A percentile compares a stretch with the other conserved stretches of the same genome.
Evolutionary conservation across 2,329 filamentous ascomycete species (phyloP).

Genomic region (Ophiostoma montium): DNA sequence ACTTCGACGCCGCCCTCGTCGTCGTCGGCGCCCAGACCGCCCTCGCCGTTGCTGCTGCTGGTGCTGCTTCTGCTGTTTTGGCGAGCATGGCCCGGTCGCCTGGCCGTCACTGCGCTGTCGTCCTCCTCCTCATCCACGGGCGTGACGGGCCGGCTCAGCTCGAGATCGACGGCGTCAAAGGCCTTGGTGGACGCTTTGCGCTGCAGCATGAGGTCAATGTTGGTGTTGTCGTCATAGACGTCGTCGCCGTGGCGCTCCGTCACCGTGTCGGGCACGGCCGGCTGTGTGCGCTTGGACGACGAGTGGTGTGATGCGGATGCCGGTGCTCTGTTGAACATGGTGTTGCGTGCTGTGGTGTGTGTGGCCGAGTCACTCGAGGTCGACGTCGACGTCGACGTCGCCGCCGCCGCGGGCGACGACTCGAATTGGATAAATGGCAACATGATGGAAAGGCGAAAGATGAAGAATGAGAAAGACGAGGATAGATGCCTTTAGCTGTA

Average conservation of each 20-base stretch:
- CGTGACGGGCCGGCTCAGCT: slow-evolving; percentile 38
- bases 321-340: slow-evolving; percentile 8
- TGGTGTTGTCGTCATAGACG: neutral
- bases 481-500: neutral
- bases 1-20: slow-evolving; percentile 26
- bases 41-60: neutral
- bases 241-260: slow-evolving; percentile 11
- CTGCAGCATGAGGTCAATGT: neutral
- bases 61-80: neutral
- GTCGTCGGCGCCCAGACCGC: slow-evolving; percentile 7
- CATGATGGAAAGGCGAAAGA: slow-evolving; percentile 1
- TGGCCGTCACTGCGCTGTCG: slow-evolving; percentile 8
- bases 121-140: slow-evolving; percentile 18
- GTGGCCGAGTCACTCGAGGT: slow-evolving; percentile 5
- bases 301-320: neutral
- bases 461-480: neutral
- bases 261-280: slow-evolving; percentile 21
- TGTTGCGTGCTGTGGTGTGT: slow-evolving; percentile 20
- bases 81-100: slow-evolving; percentile 8
- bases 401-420: slow-evolving; percentile 10
- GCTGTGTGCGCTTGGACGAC: slow-evolving; percentile 20
- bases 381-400: neutral
- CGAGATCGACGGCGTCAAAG: slow-evolving; percentile 24
- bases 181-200: slow-evolving; percentile 3
- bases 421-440: slow-evolving; percentile 14